A percentile compares a stretch with the other conserved stretches of the same genome.
phyloP scores from a whole-genome alignment of 2,329 filamentous ascomycete genomes.

The Emergomyces pasteurianus region DNA sequence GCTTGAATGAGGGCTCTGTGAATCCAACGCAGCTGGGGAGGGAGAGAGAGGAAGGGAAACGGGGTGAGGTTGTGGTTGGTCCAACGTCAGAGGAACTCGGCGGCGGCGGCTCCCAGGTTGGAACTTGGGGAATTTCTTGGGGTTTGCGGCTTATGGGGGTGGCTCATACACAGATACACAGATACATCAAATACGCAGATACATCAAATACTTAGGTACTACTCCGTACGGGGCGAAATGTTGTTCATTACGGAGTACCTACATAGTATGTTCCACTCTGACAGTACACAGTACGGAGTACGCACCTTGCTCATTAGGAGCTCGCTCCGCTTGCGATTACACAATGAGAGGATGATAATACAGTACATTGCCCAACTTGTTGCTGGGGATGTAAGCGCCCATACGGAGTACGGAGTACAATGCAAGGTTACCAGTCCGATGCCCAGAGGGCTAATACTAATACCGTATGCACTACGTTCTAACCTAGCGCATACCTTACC shows the following conservation, averaged over 20 bases:
- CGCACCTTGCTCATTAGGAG: too few species aligned
- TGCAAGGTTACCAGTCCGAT: background rate
- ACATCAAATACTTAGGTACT: too few species aligned
- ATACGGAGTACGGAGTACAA: too few species aligned
- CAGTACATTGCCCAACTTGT: too few species aligned
- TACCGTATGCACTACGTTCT: background rate
- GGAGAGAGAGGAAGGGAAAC: background rate
- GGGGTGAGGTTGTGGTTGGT: conserved; percentile 2
- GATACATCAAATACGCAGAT: background rate
- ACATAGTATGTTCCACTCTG: background rate
- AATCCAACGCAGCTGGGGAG: background rate
- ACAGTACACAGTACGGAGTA: too few species aligned
- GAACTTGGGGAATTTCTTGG: background rate
- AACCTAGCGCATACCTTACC: background rate
- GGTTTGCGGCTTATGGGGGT: background rate
- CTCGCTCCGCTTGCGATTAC: too few species aligned
- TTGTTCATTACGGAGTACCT: too few species aligned
- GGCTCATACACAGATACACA: background rate
- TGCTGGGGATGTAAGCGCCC: too few species aligned
- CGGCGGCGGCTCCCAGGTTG: background rate
- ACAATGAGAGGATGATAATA: too few species aligned
- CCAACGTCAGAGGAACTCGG: conserved; percentile 2
- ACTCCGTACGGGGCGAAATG: background rate
- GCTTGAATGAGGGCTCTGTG: background rate
- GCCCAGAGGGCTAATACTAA: background rate